Percentiles rank a stretch among this genome's conserved stretches.
These are phyloP conservation scores for Botrytis cinerea DNA, from an alignment of 2,329 filamentous ascomycete species.

Conservation along the genomic window DNA sequence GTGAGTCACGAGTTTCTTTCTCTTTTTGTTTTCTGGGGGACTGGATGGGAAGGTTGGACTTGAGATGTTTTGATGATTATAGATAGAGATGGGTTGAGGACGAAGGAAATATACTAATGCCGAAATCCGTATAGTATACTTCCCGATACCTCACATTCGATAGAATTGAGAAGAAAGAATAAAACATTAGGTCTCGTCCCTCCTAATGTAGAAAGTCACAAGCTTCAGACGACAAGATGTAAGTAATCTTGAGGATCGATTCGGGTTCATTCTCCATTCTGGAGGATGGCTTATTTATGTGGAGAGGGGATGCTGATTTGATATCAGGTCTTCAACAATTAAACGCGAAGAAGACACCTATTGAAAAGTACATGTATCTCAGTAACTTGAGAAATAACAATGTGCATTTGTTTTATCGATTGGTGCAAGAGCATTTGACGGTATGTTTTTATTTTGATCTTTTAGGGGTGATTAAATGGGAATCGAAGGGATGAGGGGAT, in stretches of 20 bases:
- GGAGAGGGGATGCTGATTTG: not conserved
- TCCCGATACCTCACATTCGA: slow-evolving; percentile 38
- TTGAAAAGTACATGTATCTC: slow-evolving; percentile 41
- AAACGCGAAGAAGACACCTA: slow-evolving; percentile 35
- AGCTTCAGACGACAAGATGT: slow-evolving; percentile 39
- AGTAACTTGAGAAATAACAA: slow-evolving; percentile 39
- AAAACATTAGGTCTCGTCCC: slow-evolving; percentile 37
- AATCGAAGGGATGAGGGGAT: no score
- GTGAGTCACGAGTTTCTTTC: slow-evolving; percentile 27
- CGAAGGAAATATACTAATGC: not conserved
- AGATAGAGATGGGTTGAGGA: not conserved
- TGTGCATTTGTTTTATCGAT: slow-evolving; percentile 39
- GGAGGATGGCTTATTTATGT: not conserved
- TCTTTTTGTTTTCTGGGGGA: not conserved
- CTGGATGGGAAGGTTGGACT: no score
- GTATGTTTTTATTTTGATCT: slow-evolving; percentile 27
- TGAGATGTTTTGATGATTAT: no score
- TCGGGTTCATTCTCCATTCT: not conserved
- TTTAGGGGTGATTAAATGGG: not conserved
- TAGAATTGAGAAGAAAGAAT: slow-evolving; percentile 34
- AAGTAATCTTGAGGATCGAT: slow-evolving; percentile 10
- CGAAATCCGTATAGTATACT: slow-evolving; percentile 12
- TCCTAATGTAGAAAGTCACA: slow-evolving; percentile 38
- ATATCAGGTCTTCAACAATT: slow-evolving; percentile 38
- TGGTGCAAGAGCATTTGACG: slow-evolving; percentile 37